A percentile compares a stretch with the other conserved stretches of the same genome.
Evolutionary conservation across 225 moss, liverwort and hornwort genomes (phyloP).

Genomic region (Pseudisothecium myosuroides): DNA sequence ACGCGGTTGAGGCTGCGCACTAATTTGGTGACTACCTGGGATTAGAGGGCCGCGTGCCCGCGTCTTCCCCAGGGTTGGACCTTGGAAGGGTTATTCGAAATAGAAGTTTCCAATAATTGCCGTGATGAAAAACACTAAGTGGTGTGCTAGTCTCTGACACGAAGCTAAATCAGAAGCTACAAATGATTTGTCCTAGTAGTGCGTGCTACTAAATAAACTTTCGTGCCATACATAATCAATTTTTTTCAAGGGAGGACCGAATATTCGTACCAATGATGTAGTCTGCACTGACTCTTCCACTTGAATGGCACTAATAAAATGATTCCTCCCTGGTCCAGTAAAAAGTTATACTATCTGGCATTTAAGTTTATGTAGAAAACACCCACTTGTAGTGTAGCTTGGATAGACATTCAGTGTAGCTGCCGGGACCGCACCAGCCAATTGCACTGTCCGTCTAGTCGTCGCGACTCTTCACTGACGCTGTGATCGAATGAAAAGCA

Average conservation of each 20-base stretch:
- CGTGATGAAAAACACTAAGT: too few relatives aligned
- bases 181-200: not conserved
- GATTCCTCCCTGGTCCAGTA: not conserved
- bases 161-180: too few relatives aligned
- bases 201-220: not conserved
- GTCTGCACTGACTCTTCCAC: not conserved
- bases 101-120: not conserved
- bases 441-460: not conserved
- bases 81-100: not conserved
- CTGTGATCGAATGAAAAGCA: too few relatives aligned
- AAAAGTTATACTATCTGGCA: not conserved
- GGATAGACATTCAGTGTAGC: not conserved
- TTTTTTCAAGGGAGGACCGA: not conserved
- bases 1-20: not conserved
- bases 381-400: not conserved
- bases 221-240: too few relatives aligned
- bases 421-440: not conserved
- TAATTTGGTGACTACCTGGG: not conserved
- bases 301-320: too few relatives aligned
- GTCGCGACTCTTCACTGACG: not conserved
- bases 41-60: too few relatives aligned
- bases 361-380: not conserved
- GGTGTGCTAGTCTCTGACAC: not conserved
- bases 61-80: not conserved
- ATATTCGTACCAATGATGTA: not conserved